Evolutionary conservation across 2,329 filamentous ascomycete genomes (phyloP), one percentile per base, ranked within the genome.

Genomic region (Fusarium falciforme): DNA sequence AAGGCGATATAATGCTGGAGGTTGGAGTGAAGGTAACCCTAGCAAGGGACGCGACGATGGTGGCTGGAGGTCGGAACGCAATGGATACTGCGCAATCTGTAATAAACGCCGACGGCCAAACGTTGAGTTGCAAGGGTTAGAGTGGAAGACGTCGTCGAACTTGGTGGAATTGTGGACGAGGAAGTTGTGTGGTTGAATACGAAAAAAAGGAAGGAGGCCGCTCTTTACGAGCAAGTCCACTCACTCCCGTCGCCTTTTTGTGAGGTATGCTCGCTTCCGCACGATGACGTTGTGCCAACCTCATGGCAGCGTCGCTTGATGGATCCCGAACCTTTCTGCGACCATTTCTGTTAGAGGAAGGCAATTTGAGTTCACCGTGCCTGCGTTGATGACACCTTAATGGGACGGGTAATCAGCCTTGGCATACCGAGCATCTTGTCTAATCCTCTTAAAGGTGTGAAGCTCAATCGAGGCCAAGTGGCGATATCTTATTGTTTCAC

Each of bases 1-100:
- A 20, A 36, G 36, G 35, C 47, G 44, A 60, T 55, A 49, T 27
- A 54, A 54, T 54, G 47, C 10, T 52, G 68, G 72, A 72, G 72
- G 72, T 62, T 74, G 72, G 71, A 68, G 38, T 69, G 59, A 65
- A 69, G 16, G 44, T 52, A 54, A 35, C 58, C 68, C 61, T 66
- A 55, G 59, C 61, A 63, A 61, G 59, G 40, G 49, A 57, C 33
- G 61, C 54, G 58, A 66, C 66, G 49, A 33, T 61, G 72, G 72
- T 74, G 72, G 72, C 68, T 74, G 72, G 72, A 69, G 25, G 59
- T 27, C 20, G 64, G 64, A 72, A 66, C 22, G 25, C 65, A 71
- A 52, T 60, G 11, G 54, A 33, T 61, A 36, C 35, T 31, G 25
- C 9, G 29, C 33, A 27, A 31, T 20, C 12, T 20, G 38, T 31